phyloP scores from a whole-genome alignment of 257 asterid species.

The Petunia axillaris region DNA sequence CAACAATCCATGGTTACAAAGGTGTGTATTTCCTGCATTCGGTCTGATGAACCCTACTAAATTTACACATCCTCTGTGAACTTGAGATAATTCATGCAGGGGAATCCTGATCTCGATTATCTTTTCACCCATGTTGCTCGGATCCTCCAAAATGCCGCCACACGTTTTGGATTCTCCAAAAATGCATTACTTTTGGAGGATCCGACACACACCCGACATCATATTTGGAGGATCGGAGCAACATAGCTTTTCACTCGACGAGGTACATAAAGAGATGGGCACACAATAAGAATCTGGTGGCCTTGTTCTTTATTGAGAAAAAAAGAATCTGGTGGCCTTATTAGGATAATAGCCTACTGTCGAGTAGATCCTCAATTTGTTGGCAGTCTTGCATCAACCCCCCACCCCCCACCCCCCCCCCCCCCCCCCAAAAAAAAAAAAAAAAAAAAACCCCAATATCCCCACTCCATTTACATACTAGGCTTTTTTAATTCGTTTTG shows the following conservation, averaged over 20 bases:
- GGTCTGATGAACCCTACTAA: background rate
- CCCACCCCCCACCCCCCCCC: too few species aligned
- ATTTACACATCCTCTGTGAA: background rate
- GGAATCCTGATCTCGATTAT: background rate
- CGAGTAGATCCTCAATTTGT: background rate
- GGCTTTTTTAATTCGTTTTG: background rate
- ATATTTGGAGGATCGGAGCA: too few species aligned
- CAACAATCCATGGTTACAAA: slow-evolving; percentile 68
- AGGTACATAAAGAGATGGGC: slow-evolving; percentile 15
- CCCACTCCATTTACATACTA: too few species aligned
- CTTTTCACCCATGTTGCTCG: background rate
- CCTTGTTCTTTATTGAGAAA: background rate
- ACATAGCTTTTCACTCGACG: background rate
- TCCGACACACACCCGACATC: too few species aligned
- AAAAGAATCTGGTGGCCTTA: background rate
- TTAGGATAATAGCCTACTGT: background rate
- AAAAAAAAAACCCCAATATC: too few species aligned
- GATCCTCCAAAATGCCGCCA: too few species aligned
- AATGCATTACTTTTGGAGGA: too few species aligned
- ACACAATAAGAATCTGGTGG: background rate
- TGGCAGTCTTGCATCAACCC: background rate
- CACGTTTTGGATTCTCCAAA: too few species aligned
- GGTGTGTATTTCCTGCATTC: slow-evolving; percentile 41
- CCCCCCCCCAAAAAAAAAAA: too few species aligned
- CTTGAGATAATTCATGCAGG: slow-evolving; percentile 3